Evolutionary conservation across 2,329 filamentous ascomycete genomes (phyloP), one percentile per base, ranked within the genome.

Genomic region (Domatiomyces globalis): DNA sequence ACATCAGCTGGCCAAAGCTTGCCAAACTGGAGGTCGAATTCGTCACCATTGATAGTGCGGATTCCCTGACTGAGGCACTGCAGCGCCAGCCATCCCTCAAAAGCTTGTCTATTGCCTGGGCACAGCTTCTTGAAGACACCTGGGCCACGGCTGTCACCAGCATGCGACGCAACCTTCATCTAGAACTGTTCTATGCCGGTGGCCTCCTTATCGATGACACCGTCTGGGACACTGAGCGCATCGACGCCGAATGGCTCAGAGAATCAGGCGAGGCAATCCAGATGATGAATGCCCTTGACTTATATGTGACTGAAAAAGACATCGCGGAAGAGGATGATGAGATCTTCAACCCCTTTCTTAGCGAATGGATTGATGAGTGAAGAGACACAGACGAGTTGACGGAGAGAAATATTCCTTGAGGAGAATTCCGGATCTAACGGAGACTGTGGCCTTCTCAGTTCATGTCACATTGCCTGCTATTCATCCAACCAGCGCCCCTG

Each of bases 201-300:
- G 58, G 58, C 18, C 45, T 57, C 18, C 45, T 60, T 42, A 55
- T 58, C 46, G 58, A 60, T 46, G 49, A 50, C 1, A 49, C 50
- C 18, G 51, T 60, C 50, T 57, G 54, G 45, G 52, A 53, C 1
- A 58, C 56, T 49, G 51, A 57, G 47, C 48, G 56, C 12, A 52
- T 58, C 33, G 51, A 57, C 18, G 43, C 46, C 5, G 51, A 55
- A 18, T 49, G 49, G 9, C 59, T 56, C 49, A 44, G 46, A 29
- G 48, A 52, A 8, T 50, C 53, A 33, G 53, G 49, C 25, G 47
- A 45, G 10, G 45, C 53, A 10, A 43, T 54, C 29, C 54, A 51
- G n/a, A 48, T 60, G 44, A 42, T 43, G 19, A 53, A 52, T 18
- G 51, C 56, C 6, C 49, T 60, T 10, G 52, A 54, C 17, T 6